Base-by-base conservation (phyloP, 768 basidiomycete species). In the Paxillus involutus region DNA sequence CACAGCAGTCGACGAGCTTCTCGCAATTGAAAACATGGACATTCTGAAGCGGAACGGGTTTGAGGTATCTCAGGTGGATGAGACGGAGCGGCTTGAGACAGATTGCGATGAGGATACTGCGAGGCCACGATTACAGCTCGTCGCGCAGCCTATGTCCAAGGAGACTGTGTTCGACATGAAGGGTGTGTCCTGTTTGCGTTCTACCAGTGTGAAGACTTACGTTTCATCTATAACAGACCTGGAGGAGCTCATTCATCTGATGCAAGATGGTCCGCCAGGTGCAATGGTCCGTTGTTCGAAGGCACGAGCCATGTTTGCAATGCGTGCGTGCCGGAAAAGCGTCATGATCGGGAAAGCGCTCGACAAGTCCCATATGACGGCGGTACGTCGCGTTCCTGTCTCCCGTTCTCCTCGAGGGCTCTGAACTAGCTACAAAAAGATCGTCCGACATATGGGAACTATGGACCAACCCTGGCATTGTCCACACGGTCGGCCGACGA, bases 311-410 rank as follows among this genome's bases (percentile, higher is more conserved):
- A 98, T 99, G 95, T 98, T 99, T 65, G 97, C 97, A 0, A 91
- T 87, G 81, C 82, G 95, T 35, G 97, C 97, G 0, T 99, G 97
- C 71, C 71, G 96, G 58, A 94, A 91, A 75, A 98, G 94, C 69
- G 86, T 97, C 40, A 99, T 98, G 97, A 79, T 98, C 42, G 95
- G 97, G 4, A 91, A 83, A 75, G 78, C 94, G 11, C 76, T 98
- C 56, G 93, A 80, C 36, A 76, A 71, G 55, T 69, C 75, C 14
- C 91, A 91, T 64, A 98, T 99, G 96, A 80, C 77, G 17, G 64
- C 76, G 55, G 88, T 91, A 62, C 67, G 82, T 73, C 21, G 26
- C 19, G 5, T 26, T 16, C 17, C 17, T 5, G 26, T 44, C 16
- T 36, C 5, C 29, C 16, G 4, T 53, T 1, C 4, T 6, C 13